Evolutionary conservation across 352 stramenopile genomes (phyloP), one percentile per base, ranked within the genome.

Genomic region (Globisporangium irregulare): DNA sequence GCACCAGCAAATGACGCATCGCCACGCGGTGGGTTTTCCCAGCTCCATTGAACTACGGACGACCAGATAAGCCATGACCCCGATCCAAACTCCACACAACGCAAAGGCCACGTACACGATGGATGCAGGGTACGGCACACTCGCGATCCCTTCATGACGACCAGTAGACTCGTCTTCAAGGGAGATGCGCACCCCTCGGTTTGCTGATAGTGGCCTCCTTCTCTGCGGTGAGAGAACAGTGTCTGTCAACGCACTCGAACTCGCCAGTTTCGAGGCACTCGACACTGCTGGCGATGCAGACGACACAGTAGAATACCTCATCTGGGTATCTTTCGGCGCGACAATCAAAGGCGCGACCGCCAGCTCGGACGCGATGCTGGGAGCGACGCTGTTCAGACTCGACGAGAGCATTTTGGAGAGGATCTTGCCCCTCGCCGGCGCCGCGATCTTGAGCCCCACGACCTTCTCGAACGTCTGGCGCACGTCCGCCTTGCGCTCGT

Each of bases 391-490:
- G 25, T 89, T 79, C 14, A 92, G 73, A 68, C 80, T 90, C 0
- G 75, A 75, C 1, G 76, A 74, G 12, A 90, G 59, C 59, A 92
- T 74, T 59, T 89, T 78, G 7, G 84, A 88, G 7, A 87, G 73
- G 38, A 92, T 79, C 61, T 90, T 92, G 5, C 84, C 84, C 29
- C 84, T 77, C 22, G 82, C 73, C 4, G 84, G 84, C n/a, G 80
- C 79, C 14, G 81, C 77, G 58, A 92, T 90, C 70, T 91, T 89
- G 43, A 92, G 77, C 3, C 84, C 84, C 7, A 91, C 79, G 8
- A 92, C 84, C 36, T 82, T 87, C 50, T 89, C 80, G 56, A 92
- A 92, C 6, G 79, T 90, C 54, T 90, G 59, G 0, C 79, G 79
- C 14, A 89, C 66, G 50, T 81, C 75, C 14, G 25, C 27, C 15